phyloP scores from a whole-genome alignment of 352 stramenopile species.

The Phytophthora constricta region DNA sequence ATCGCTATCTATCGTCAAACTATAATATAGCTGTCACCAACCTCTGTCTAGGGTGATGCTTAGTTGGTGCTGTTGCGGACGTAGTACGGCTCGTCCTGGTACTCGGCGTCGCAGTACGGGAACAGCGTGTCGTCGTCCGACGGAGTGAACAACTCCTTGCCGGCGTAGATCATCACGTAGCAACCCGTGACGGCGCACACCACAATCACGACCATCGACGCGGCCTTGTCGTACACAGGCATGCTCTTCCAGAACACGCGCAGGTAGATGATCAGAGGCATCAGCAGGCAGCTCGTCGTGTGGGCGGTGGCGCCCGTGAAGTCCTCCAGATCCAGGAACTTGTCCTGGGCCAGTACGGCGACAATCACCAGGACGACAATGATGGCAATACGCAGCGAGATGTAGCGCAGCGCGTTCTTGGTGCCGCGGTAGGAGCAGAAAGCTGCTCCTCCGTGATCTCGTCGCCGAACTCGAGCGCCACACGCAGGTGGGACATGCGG shows the following conservation, averaged over 20 bases:
- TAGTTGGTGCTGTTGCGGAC: slow-evolving; percentile 20
- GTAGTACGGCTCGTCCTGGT: slow-evolving; percentile 22
- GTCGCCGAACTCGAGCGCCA: slow-evolving; percentile 37
- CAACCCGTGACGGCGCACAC: slow-evolving; percentile 27
- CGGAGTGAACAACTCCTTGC: slow-evolving; percentile 20
- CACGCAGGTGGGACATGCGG: slow-evolving; percentile 20
- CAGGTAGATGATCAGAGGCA: slow-evolving; percentile 39
- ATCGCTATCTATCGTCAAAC: slow-evolving; percentile 4
- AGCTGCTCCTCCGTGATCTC: slow-evolving; percentile 30
- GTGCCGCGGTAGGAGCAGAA: slow-evolving; percentile 14
- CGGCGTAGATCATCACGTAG: slow-evolving; percentile 30
- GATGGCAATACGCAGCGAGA: slow-evolving; percentile 36
- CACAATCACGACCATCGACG: slow-evolving; percentile 22
- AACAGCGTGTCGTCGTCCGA: slow-evolving; percentile 15
- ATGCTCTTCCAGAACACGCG: slow-evolving; percentile 34
- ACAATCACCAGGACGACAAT: slow-evolving; percentile 39
- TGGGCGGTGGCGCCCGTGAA: slow-evolving; percentile 41
- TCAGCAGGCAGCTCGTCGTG: slow-evolving; percentile 51
- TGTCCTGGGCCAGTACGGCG: slow-evolving; percentile 36
- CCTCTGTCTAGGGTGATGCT: background rate
- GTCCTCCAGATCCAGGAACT: slow-evolving; percentile 44
- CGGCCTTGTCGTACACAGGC: slow-evolving; percentile 32
- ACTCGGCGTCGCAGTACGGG: slow-evolving; percentile 19
- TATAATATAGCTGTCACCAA: background rate
- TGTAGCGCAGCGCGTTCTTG: slow-evolving; percentile 39